Conservation (phyloP, 345 rosid genomes). For the Hibiscus mutabilis region DNA sequence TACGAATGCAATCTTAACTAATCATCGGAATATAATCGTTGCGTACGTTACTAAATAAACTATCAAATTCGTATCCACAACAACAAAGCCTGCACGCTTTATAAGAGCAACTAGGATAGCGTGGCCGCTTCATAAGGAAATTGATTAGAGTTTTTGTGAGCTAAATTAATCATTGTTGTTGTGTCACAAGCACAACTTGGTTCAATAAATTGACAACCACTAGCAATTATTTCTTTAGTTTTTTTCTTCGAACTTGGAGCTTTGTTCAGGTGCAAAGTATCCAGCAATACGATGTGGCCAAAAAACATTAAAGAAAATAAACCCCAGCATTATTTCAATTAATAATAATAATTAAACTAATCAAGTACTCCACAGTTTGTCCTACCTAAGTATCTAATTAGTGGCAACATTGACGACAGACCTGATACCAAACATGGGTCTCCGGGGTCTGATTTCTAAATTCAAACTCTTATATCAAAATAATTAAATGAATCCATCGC, state of each 20-base stretch:
- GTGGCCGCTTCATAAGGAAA: not conserved
- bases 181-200: not conserved
- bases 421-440: not conserved
- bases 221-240: not conserved
- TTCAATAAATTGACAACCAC: not conserved
- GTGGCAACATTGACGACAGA: not conserved
- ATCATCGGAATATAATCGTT: too few species aligned
- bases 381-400: not conserved
- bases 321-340: not conserved
- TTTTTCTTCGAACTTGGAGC: not conserved
- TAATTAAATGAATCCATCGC: not conserved
- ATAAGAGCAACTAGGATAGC: not conserved
- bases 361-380: not conserved
- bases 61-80: too few species aligned
- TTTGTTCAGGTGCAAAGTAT: constrained; percentile 1
- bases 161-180: not conserved
- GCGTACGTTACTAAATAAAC: too few species aligned
- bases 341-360: too few species aligned
- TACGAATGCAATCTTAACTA: too few species aligned
- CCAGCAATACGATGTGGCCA: not conserved
- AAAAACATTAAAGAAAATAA: not conserved
- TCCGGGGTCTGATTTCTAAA: not conserved
- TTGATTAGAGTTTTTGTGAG: not conserved
- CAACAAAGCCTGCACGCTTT: too few species aligned
- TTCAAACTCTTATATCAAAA: not conserved